These are phyloP conservation scores for Sporothrix variecibatus DNA, from an alignment of 2,329 filamentous ascomycete species.

Conservation along the genomic window DNA sequence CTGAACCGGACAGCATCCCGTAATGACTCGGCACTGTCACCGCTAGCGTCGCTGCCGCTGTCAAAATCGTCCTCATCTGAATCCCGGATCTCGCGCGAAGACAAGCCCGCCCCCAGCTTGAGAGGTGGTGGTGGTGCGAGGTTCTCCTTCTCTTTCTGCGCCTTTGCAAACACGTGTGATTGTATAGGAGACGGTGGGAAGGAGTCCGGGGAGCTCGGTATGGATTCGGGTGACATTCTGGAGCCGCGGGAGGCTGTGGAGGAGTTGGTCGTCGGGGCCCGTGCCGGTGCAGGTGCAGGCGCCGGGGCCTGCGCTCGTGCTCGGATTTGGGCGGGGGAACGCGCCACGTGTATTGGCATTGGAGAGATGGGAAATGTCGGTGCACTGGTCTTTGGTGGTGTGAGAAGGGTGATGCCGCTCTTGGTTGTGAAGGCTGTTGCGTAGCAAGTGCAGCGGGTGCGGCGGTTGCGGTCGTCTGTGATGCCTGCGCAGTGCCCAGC, in stretches of 20 bases:
- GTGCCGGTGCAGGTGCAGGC: too few species aligned
- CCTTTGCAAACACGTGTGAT: not conserved
- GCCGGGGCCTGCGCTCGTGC: not conserved
- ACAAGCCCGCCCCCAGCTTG: too few species aligned
- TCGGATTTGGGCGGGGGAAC: not conserved
- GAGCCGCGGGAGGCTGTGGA: not conserved
- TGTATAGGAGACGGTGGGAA: constrained; percentile 22
- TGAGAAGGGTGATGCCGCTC: not conserved
- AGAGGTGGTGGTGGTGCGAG: not conserved
- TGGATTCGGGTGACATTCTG: not conserved
- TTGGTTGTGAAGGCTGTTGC: not conserved
- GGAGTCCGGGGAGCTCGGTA: constrained; percentile 23
- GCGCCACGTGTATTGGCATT: not conserved
- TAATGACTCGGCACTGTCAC: constrained; percentile 21
- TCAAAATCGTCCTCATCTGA: constrained; percentile 25
- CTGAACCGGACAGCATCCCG: constrained; percentile 9
- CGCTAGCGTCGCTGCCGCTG: constrained; percentile 9
- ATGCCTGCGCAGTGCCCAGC: not conserved
- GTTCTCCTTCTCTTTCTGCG: not conserved
- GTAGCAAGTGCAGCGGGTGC: not conserved
- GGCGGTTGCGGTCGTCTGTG: not conserved
- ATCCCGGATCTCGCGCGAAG: constrained; percentile 20
- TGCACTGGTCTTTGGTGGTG: not conserved
- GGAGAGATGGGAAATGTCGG: not conserved
- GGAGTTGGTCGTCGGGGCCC: not conserved